These are phyloP conservation scores for Globisporangium emineosum DNA, from an alignment of 352 stramenopile genomes.

Conservation along the genomic window DNA sequence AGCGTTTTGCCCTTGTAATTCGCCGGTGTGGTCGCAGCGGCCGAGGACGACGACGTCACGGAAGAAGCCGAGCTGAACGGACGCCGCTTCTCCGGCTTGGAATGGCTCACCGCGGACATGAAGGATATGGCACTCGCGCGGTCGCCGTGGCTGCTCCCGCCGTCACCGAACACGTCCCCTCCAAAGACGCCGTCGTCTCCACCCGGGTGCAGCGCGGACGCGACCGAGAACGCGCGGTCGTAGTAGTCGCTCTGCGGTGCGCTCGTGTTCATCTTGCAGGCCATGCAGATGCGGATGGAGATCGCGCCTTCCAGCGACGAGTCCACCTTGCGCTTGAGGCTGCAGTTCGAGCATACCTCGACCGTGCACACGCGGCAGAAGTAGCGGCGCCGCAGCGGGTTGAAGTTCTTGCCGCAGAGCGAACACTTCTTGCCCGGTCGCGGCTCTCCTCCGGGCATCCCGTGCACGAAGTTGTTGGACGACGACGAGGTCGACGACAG, in stretches of 20 bases:
- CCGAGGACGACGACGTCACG: not conserved
- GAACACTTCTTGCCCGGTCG: conserved; percentile 54
- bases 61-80: conserved; percentile 10
- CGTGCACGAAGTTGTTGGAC: conserved; percentile 1
- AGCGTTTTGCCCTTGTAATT: conserved; percentile 11
- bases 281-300: conserved; percentile 65
- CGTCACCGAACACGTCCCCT: conserved; percentile 10
- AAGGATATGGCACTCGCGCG: conserved; percentile 18
- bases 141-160: conserved; percentile 16
- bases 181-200: conserved; percentile 23
- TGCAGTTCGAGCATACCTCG: conserved; percentile 73
- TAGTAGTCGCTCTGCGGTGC: conserved; percentile 50
- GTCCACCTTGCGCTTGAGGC: conserved; percentile 46
- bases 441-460: conserved; percentile 7
- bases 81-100: not conserved
- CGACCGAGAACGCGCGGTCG: conserved; percentile 47
- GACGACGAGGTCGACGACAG: not conserved
- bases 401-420: conserved; percentile 81
- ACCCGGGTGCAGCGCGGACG: conserved; percentile 20
- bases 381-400: conserved; percentile 70
- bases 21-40: conserved; percentile 14
- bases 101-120: conserved; percentile 8
- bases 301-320: conserved; percentile 27
- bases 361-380: conserved; percentile 60
- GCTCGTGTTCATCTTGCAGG: conserved; percentile 67